Evolutionary conservation across 108 stramenopile genomes (phyloP).

Genomic region (Craspedostauros australis): DNA sequence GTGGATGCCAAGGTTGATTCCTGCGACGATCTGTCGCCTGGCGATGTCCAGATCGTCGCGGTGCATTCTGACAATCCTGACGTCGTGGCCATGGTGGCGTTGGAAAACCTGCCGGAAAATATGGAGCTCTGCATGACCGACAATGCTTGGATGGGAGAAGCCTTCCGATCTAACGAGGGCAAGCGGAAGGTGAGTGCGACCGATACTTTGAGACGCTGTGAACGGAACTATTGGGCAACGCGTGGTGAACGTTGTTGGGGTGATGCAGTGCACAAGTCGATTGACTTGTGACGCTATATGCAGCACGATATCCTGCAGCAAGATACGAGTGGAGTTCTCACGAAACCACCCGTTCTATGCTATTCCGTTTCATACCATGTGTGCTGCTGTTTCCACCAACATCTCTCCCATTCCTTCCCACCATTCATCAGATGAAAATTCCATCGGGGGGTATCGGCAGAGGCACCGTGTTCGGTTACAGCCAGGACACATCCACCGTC

Average conservation of each 20-base stretch:
- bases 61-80: slow-evolving; percentile 35
- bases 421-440: no score
- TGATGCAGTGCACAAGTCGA: no score
- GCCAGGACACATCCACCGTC: neutral
- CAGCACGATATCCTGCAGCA: no score
- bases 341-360: no score
- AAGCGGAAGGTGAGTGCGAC: slow-evolving; percentile 13
- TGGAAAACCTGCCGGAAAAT: slow-evolving; percentile 22
- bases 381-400: no score
- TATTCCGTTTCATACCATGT: no score
- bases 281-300: no score
- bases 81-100: slow-evolving; percentile 27
- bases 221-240: neutral
- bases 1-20: neutral
- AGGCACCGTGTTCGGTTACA: slow-evolving; percentile 29
- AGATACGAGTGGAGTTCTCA: no score
- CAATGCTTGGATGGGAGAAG: slow-evolving; percentile 32
- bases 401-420: neutral
- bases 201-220: neutral
- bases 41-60: slow-evolving; percentile 33
- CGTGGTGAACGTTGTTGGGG: neutral
- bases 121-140: slow-evolving; percentile 32
- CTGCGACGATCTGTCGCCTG: slow-evolving; percentile 5
- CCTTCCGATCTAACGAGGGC: slow-evolving; percentile 34
- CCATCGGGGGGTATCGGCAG: slow-evolving; percentile 1